phyloP scores from a whole-genome alignment of 2,329 filamentous ascomycete species.

The Colletotrichum karsti region DNA sequence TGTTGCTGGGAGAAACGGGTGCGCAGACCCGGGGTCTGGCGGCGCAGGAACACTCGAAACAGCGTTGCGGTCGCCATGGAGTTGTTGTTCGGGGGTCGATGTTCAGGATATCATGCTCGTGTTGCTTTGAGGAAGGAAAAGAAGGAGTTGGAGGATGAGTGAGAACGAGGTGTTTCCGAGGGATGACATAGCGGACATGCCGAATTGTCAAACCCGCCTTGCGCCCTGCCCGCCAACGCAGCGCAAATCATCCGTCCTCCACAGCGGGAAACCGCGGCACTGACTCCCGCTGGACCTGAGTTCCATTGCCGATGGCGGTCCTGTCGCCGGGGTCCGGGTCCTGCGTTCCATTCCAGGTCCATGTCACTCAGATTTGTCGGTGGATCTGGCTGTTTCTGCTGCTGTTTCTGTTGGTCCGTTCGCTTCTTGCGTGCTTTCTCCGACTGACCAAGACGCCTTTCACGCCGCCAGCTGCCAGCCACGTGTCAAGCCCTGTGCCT shows the following conservation, averaged over 20 bases:
- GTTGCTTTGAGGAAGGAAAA: not conserved
- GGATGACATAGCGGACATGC: not conserved
- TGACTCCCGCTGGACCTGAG: not conserved
- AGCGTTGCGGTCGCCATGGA: constrained; percentile 34
- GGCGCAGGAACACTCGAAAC: constrained; percentile 37
- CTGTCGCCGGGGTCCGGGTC: constrained; percentile 13
- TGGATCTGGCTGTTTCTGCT: constrained; percentile 1
- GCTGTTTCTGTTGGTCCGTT: constrained; percentile 8
- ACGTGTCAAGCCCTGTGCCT: not conserved
- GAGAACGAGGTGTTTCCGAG: not conserved
- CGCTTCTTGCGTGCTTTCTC: not conserved
- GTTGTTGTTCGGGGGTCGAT: not conserved
- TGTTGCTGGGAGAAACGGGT: constrained; percentile 30
- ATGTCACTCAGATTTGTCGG: no score
- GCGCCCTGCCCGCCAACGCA: not conserved
- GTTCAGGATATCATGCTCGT: constrained; percentile 7
- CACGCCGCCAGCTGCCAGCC: not conserved
- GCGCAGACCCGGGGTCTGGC: constrained; percentile 35
- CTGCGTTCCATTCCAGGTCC: not conserved
- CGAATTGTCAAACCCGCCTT: constrained; percentile 3
- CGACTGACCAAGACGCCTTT: not conserved
- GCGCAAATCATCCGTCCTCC: not conserved
- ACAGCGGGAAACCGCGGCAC: constrained; percentile 14
- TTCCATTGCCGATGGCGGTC: constrained; percentile 14
- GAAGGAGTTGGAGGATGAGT: not conserved